Conservation (phyloP, 2,329 filamentous ascomycete species). For the Claviceps africana region DNA sequence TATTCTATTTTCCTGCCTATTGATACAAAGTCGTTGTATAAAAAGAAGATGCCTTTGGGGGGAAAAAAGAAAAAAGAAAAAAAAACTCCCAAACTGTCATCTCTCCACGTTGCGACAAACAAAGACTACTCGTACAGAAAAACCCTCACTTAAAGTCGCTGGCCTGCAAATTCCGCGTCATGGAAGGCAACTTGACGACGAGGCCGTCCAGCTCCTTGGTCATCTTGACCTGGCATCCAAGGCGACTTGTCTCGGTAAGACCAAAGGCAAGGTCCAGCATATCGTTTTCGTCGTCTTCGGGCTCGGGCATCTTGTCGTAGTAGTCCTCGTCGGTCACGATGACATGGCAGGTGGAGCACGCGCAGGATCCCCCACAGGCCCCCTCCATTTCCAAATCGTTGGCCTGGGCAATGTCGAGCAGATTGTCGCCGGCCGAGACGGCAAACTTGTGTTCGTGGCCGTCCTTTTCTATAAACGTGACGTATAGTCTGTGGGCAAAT, state of each 20-base stretch:
- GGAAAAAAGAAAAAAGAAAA: neutral
- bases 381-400: constrained; percentile 98
- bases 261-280: constrained; percentile 88
- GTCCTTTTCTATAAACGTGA: constrained; percentile 93
- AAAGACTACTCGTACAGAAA: neutral
- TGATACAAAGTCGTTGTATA: constrained; percentile 1
- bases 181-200: constrained; percentile 70
- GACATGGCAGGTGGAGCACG: constrained; percentile 86
- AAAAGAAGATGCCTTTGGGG: neutral
- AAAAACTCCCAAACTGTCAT: neutral
- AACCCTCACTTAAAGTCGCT: constrained; percentile 57
- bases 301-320: constrained; percentile 67
- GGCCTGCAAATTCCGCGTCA: constrained; percentile 92
- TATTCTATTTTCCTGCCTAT: neutral
- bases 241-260: constrained; percentile 65
- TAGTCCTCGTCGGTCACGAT: constrained; percentile 61
- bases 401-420: constrained; percentile 87
- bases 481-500: constrained; percentile 50
- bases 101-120: too few relatives aligned
- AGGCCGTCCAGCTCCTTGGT: constrained; percentile 77
- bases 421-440: constrained; percentile 76
- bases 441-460: constrained; percentile 60
- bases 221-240: constrained; percentile 91
- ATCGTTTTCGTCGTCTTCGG: constrained; percentile 71
- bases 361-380: constrained; percentile 86